Evolutionary conservation across 768 basidiomycete genomes (phyloP).

Genomic region (Naganishia vaughanmartiniae): DNA sequence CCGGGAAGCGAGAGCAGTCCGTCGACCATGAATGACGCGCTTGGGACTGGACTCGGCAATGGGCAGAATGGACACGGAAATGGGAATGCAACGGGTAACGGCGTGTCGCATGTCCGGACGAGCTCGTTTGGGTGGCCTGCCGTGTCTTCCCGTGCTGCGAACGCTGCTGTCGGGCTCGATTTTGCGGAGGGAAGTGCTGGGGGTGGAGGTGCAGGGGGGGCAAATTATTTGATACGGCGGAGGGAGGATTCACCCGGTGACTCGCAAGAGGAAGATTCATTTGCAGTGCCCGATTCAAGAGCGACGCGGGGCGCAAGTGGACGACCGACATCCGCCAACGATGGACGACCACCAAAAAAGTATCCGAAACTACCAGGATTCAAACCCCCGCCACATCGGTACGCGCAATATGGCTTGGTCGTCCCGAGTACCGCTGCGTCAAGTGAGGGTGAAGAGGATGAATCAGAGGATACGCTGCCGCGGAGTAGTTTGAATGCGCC

Average conservation of each 20-base stretch:
- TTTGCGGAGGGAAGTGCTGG: not conserved
- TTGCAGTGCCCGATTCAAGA: not conserved
- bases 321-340: no score
- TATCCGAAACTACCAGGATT: constrained; percentile 91
- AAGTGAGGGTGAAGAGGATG: constrained; percentile 72
- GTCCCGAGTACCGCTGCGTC: constrained; percentile 62
- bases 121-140: constrained; percentile 19
- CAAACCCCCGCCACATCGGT: constrained; percentile 87
- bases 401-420: constrained; percentile 79
- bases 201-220: not conserved
- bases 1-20: constrained; percentile 9
- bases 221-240: constrained; percentile 14
- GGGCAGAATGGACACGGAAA: no score
- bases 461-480: constrained; percentile 83
- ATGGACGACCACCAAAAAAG: constrained; percentile 41
- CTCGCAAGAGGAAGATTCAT: constrained; percentile 29
- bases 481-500: constrained; percentile 82
- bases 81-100: not conserved
- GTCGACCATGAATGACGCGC: constrained; percentile 13
- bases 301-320: no score
- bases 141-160: not conserved
- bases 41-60: not conserved
- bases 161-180: not conserved
- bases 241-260: constrained; percentile 10
- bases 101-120: constrained; percentile 10